Conservation (phyloP, 768 basidiomycete species). For the Dendrothele bispora region DNA sequence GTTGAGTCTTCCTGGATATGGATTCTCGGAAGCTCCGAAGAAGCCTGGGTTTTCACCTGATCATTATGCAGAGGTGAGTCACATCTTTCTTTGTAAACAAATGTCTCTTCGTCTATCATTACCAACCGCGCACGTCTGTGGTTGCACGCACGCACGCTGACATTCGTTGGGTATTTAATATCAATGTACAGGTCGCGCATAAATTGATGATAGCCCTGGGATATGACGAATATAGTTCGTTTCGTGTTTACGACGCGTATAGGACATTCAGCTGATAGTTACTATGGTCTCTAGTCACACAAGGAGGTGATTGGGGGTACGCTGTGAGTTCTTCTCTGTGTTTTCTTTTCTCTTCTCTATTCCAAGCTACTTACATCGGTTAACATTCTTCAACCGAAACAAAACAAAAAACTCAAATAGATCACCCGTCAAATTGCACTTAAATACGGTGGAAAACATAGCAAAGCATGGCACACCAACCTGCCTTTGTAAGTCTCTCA, state of each 20-base stretch:
- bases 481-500: conserved; percentile 19
- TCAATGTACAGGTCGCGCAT: conserved; percentile 25
- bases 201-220: conserved; percentile 37
- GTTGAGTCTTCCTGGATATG: conserved; percentile 44
- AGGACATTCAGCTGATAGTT: not conserved
- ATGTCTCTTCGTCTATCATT: not conserved
- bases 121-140: too few species aligned
- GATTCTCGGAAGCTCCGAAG: conserved; percentile 43
- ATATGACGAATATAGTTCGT: conserved; percentile 33
- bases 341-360: conserved; percentile 14
- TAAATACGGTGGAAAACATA: conserved; percentile 23
- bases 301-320: conserved; percentile 36
- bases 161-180: too few species aligned
- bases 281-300: not conserved
- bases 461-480: conserved; percentile 35
- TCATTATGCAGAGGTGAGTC: conserved; percentile 40
- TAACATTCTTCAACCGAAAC: not conserved
- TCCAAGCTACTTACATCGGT: not conserved
- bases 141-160: too few species aligned
- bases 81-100: not conserved
- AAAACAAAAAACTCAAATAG: conserved; percentile 10
- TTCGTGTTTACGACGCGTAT: not conserved
- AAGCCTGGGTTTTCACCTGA: conserved; percentile 36
- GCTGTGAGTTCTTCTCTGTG: not conserved
- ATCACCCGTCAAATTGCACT: conserved; percentile 23